phyloP scores from a whole-genome alignment of 73 alveolate genomes.

The Stentor roeselii region DNA sequence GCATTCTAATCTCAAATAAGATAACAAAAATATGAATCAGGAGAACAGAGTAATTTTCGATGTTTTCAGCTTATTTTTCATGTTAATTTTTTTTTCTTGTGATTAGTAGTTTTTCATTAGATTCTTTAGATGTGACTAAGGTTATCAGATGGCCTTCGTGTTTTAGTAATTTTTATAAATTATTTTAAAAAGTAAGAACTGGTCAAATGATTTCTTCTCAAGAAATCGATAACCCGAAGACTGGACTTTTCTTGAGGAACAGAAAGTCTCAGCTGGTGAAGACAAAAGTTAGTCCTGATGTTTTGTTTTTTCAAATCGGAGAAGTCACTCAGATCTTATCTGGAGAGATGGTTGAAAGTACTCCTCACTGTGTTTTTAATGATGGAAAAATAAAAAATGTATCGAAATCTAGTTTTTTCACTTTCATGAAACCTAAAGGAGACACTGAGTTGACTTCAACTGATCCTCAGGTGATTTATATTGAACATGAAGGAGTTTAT shows the following conservation, averaged over 20 bases:
- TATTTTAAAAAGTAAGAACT: neutral
- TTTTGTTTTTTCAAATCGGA: constrained; percentile 67
- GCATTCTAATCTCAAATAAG: too few species aligned
- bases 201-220: constrained; percentile 34
- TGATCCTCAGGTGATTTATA: too few species aligned
- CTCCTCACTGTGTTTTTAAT: constrained; percentile 65
- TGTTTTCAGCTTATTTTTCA: neutral
- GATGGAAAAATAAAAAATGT: constrained; percentile 39
- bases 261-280: constrained; percentile 46
- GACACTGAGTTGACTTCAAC: too few species aligned
- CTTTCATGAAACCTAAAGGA: constrained; percentile 61
- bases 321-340: constrained; percentile 66
- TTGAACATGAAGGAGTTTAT: constrained; percentile 27
- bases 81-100: neutral
- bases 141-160: neutral
- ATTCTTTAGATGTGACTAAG: neutral
- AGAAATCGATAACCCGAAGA: constrained; percentile 42
- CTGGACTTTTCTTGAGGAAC: constrained; percentile 63
- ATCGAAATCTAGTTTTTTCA: constrained; percentile 60
- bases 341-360: constrained; percentile 66
- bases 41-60: neutral
- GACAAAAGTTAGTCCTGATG: constrained; percentile 42
- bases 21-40: neutral
- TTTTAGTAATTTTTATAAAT: neutral
- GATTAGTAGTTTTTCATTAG: neutral